A percentile compares a stretch with the other conserved stretches of the same genome.
Conservation (phyloP, 192 early-diverging fungal genomes). For the Physocladia obscura region DNA sequence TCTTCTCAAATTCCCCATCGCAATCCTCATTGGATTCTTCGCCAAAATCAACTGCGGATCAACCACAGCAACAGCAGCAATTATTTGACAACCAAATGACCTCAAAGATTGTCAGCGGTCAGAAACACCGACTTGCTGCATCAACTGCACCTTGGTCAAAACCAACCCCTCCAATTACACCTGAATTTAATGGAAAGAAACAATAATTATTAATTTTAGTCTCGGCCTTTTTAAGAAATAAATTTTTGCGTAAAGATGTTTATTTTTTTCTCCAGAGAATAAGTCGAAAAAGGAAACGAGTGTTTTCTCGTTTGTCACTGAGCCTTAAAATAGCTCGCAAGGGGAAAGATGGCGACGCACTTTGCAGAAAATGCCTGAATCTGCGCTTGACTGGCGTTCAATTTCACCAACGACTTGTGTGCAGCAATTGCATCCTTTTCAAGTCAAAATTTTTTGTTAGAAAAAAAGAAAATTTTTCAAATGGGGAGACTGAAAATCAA, state of each 20-base stretch:
- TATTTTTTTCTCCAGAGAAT: no score
- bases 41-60: not conserved
- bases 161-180: no score
- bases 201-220: no score
- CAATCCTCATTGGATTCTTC: no score
- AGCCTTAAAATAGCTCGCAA: constrained; percentile 27
- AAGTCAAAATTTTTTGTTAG: not conserved
- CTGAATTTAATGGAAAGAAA: no score
- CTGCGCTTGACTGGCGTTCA: constrained; percentile 10
- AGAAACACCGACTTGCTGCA: no score
- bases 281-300: not conserved
- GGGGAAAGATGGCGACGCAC: constrained; percentile 14
- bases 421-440: constrained; percentile 22
- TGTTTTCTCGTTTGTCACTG: not conserved
- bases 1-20: no score
- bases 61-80: not conserved
- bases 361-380: constrained; percentile 14
- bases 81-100: no score
- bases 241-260: no score
- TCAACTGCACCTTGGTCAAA: no score
- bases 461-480: not conserved
- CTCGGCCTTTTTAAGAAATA: no score
- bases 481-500: not conserved
- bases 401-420: constrained; percentile 23
- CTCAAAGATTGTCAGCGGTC: no score